Evolutionary conservation across 192 early-diverging fungal genomes (phyloP), one percentile per base, ranked within the genome.

Genomic region (Linnemannia exigua): DNA sequence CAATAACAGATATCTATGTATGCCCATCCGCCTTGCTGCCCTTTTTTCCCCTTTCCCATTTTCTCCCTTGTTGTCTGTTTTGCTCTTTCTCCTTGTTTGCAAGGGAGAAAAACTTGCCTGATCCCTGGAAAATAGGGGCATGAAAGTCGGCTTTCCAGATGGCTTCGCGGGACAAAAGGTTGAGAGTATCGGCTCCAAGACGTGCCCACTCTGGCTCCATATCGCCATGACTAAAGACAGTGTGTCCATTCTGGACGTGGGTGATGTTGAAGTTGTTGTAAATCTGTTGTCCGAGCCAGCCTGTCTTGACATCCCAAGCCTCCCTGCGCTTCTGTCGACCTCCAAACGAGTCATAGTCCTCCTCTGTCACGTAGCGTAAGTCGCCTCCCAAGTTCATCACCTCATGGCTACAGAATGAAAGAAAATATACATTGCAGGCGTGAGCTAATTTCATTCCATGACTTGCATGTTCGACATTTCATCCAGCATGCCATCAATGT

Each of bases 331-430:
- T 80, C 36, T 70, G 37, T 20, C 51, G 51, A 52, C 77, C 76
- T 17, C 87, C 87, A 33, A 88, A 88, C 14, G 87, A 83, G 15
- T 66, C 75, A 61, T 70, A 80, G 51, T 88, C 87, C 25, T 79
- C 81, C 19, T 76, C 66, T 8, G 81, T 83, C 12, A 88, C 87
- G 61, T 88, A 83, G 5, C 78, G 68, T 63, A 82, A 70, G 41
- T 82, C 81, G 31, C 67, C 44, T 1, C 78, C 76, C 31, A 88
- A 41, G 63, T 88, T 88, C 87, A 88, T 88, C 35, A 88, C 70
- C 72, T 88, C 87, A 63, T 88, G 87, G 67, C 80, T 87, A 71
- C 35, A 19, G 25, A 38, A 41, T 25, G 16, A 31, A 72, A 71
- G 12, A 25, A 70, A 14, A 36, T 66, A 47, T 11, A 35, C 33